Conservation (phyloP, 306 rosid genomes). For the Ormosia emarginata region DNA sequence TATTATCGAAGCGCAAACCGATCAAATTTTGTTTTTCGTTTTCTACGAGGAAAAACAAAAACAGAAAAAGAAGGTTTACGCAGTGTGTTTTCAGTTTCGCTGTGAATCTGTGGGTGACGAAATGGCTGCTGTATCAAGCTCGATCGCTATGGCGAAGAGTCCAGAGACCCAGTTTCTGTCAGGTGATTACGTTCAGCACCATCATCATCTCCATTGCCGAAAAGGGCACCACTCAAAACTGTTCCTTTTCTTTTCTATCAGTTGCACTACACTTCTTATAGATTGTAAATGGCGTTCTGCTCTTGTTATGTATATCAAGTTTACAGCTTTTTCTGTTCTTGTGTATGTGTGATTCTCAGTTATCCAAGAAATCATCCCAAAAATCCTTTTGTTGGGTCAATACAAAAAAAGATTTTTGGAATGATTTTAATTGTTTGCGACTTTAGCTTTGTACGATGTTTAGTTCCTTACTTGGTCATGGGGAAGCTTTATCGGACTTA, state of each 20-base stretch:
- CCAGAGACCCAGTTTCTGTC: constrained; percentile 29
- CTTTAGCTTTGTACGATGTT: not conserved
- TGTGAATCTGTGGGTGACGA: not conserved
- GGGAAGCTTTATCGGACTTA: not conserved
- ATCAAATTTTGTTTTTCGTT: not conserved
- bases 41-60: constrained; percentile 8
- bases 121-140: constrained; percentile 42
- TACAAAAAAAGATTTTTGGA: not conserved
- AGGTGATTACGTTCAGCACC: constrained; percentile 13
- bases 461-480: not conserved
- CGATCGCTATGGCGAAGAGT: constrained; percentile 13
- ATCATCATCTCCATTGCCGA: not conserved
- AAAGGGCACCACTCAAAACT: not conserved
- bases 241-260: not conserved
- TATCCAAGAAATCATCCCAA: not conserved
- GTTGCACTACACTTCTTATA: not conserved
- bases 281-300: not conserved
- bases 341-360: not conserved
- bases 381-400: not conserved
- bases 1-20: constrained; percentile 1
- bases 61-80: not conserved
- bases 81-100: not conserved
- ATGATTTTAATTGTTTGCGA: not conserved
- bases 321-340: not conserved
- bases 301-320: not conserved